Base-by-base conservation (phyloP, 2,329 filamentous ascomycete genomes). In the Cadophora malorum region DNA sequence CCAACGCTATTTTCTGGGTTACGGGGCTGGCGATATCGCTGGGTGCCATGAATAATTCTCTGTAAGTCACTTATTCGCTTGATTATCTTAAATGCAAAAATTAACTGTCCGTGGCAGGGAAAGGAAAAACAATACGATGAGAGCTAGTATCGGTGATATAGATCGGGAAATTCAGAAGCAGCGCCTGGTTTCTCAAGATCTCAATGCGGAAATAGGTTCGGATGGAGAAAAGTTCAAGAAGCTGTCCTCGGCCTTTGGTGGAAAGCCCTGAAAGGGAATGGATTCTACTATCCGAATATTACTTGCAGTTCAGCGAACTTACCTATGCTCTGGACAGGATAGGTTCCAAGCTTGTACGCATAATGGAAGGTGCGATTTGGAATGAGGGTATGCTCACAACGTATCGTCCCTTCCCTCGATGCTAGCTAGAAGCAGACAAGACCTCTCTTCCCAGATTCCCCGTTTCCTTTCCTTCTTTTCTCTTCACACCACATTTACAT, bases 81-180 rank as follows among this genome's bases (percentile, higher is more conserved):
- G 31, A 9, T 38, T 59, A 59, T 38, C 41, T 41, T 59, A 59
- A 59, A 59, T 59, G 55, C 35, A 41, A 41, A 59, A 41, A 59
- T 59, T 59, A 59, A 59, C n/a, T 59, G 55, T 59, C 55, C 14
- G 33, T 59, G 55, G 33, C 55, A 59, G 55, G 55, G 31, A 59
- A 41, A 59, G 55, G 55, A 59, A 38, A 41, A 59, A 59, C 41
- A 59, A 59, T 59, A 41, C 55, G 31, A 59, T 41, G 55, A 59
- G 55, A 59, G 55, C 55, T 59, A 59, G 55, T 59, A 59, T 59
- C 31, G 55, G 55, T 59, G 55, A 59, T 59, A 59, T 59, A 16
- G 55, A 59, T 59, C 55, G 55, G 31, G 55, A 59, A 4, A 59
- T 59, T 59, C 55, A 38, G 55, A 59, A 59, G 55, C 55, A 59